A percentile compares a stretch with the other conserved stretches of the same genome.
Evolutionary conservation across 2,329 filamentous ascomycete genomes (phyloP).

Genomic region (Alternaria brassicae): DNA sequence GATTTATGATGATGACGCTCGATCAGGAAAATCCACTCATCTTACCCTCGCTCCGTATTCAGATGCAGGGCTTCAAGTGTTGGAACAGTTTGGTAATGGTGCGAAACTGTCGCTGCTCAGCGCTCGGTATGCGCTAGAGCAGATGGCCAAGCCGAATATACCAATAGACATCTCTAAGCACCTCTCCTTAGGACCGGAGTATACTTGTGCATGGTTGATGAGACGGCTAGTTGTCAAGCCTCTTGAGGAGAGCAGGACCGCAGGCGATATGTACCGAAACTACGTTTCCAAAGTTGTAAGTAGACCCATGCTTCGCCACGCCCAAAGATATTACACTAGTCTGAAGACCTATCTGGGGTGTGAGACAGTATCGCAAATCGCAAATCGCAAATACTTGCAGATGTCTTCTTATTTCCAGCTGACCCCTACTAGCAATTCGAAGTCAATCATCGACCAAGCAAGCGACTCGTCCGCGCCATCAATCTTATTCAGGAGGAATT

Average conservation of each 20-base stretch:
- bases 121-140: constrained; percentile 35
- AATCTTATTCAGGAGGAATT: constrained; percentile 47
- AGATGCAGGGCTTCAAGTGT: constrained; percentile 19
- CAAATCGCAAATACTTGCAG: background rate
- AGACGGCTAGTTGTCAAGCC: constrained; percentile 41
- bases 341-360: too few species aligned
- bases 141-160: constrained; percentile 29
- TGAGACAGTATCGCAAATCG: background rate
- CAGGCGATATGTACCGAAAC: constrained; percentile 42
- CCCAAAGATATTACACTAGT: too few species aligned
- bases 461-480: constrained; percentile 43
- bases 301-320: background rate
- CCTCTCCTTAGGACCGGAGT: constrained; percentile 38
- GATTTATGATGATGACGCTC: background rate
- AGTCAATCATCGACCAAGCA: constrained; percentile 44
- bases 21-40: background rate
- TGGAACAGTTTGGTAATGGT: constrained; percentile 28
- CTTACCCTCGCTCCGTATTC: constrained; percentile 4
- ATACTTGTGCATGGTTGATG: constrained; percentile 42
- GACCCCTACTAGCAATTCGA: constrained; percentile 40
- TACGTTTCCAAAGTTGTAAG: constrained; percentile 44
- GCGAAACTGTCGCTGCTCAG: constrained; percentile 17
- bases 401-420: background rate
- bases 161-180: constrained; percentile 21
- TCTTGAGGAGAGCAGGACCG: constrained; percentile 33